Percentiles rank a stretch among this genome's conserved stretches.
These are phyloP conservation scores for Solanum clarkiae DNA, from an alignment of 257 asterid species.

Conservation along the genomic window DNA sequence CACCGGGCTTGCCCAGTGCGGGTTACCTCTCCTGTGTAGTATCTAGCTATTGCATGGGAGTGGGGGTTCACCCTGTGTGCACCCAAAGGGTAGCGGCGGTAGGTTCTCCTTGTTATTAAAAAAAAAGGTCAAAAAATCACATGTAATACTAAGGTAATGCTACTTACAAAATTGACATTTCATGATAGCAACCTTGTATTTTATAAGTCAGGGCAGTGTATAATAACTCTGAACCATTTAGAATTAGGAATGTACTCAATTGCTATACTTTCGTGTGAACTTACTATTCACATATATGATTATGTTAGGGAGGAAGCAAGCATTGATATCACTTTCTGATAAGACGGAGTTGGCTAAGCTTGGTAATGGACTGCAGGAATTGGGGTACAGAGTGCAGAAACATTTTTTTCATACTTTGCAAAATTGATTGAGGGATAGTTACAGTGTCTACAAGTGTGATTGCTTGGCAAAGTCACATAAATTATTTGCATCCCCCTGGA, in stretches of 20 bases:
- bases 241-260: not conserved
- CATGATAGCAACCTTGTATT: not conserved
- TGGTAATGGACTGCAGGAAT: conserved; percentile 68
- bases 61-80: too few relatives aligned
- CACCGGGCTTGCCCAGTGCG: too few relatives aligned
- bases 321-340: conserved; percentile 80
- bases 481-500: not conserved
- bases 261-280: not conserved
- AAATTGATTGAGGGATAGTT: not conserved
- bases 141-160: not conserved
- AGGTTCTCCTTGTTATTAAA: too few relatives aligned
- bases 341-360: conserved; percentile 70
- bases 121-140: not conserved
- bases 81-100: too few relatives aligned
- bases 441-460: not conserved
- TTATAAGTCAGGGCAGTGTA: not conserved
- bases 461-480: not conserved
- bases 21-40: too few relatives aligned
- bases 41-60: too few relatives aligned
- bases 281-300: not conserved
- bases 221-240: not conserved
- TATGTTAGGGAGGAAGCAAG: conserved; percentile 58
- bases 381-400: conserved; percentile 42
- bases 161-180: not conserved
- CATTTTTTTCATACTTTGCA: not conserved